phyloP scores from a whole-genome alignment of 1,139 yeast genomes.

The Candida glucosophila region DNA sequence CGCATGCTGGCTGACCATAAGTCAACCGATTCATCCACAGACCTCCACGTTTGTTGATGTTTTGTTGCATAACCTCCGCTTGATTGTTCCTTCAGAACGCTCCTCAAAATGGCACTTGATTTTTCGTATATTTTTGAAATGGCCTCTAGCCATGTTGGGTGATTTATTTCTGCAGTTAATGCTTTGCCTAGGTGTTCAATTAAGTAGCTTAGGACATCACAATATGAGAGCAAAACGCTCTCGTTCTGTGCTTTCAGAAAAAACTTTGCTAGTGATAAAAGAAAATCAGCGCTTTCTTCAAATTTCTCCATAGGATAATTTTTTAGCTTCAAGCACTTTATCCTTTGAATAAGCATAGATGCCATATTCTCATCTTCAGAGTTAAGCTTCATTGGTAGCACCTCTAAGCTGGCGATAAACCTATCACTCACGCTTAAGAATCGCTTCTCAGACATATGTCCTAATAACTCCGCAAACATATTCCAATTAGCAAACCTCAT shows the following conservation, averaged over 20 bases:
- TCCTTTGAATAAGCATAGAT: constrained; percentile 77
- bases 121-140: constrained; percentile 51
- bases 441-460: constrained; percentile 80
- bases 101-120: constrained; percentile 32
- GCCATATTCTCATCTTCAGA: constrained; percentile 63
- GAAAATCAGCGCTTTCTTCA: constrained; percentile 88
- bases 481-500: constrained; percentile 93
- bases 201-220: constrained; percentile 71
- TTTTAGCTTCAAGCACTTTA: constrained; percentile 72
- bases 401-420: constrained; percentile 87
- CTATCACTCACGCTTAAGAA: constrained; percentile 87
- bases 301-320: constrained; percentile 83
- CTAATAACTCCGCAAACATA: constrained; percentile 78
- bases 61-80: not conserved
- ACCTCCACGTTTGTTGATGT: not conserved
- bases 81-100: constrained; percentile 7
- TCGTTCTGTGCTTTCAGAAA: constrained; percentile 60
- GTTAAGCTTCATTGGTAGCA: constrained; percentile 47
- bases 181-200: constrained; percentile 76
- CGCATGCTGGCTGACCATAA: constrained; percentile 71
- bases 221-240: constrained; percentile 64
- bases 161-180: constrained; percentile 90
- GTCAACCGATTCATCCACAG: constrained; percentile 15
- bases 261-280: constrained; percentile 79
- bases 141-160: constrained; percentile 91